Conservation (phyloP, 148 eudicot genomes). For the Vaccinium myrtillus region DNA sequence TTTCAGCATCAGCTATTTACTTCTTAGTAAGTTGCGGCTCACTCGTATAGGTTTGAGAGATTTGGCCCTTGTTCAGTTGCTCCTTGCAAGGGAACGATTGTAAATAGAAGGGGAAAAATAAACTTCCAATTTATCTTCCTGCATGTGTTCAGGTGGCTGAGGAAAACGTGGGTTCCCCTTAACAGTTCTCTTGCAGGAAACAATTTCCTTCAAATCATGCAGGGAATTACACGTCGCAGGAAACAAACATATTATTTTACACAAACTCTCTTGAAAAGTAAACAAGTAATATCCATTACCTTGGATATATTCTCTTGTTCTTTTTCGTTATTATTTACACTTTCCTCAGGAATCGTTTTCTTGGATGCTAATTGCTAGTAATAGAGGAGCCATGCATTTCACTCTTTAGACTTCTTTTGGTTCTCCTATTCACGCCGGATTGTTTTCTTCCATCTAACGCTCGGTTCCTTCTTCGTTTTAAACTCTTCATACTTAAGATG, state of each 20-base stretch:
- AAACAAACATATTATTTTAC: neutral
- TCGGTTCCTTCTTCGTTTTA: neutral
- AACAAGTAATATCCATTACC: neutral
- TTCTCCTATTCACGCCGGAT: neutral
- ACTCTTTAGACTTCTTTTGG: neutral
- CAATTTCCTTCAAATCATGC: neutral
- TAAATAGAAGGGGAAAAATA: neutral
- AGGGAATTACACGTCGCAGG: neutral
- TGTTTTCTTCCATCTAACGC: neutral
- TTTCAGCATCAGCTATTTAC: neutral
- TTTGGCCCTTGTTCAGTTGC: neutral
- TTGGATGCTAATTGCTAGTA: neutral
- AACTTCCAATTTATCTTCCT: neutral
- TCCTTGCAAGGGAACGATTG: neutral
- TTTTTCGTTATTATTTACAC: neutral
- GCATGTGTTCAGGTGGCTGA: neutral
- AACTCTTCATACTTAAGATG: neutral
- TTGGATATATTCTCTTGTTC: neutral
- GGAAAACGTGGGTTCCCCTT: neutral
- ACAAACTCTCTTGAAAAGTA: neutral
- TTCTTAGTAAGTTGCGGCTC: neutral
- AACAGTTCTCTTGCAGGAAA: constrained; percentile 3
- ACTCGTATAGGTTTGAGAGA: neutral
- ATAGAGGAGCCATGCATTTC: neutral
- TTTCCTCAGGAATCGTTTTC: neutral